These are phyloP conservation scores for Solanum okadae DNA, from an alignment of 257 asterid genomes.

Conservation along the genomic window DNA sequence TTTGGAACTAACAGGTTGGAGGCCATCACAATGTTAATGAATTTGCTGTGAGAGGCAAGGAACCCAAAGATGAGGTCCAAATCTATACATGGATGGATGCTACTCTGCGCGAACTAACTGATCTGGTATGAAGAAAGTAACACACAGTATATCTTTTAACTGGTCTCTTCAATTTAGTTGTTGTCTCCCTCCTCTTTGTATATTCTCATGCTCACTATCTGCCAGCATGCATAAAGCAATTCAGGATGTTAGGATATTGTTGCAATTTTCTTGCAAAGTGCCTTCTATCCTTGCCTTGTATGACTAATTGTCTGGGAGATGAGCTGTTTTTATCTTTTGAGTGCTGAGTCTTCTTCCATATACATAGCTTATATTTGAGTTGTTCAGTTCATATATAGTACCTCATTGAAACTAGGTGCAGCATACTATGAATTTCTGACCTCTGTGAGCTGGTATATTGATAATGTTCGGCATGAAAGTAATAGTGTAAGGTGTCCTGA, in stretches of 20 bases:
- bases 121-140: slow-evolving; percentile 53
- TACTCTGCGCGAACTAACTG: slow-evolving; percentile 91
- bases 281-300: neutral
- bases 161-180: neutral
- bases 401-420: neutral
- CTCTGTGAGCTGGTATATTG: neutral
- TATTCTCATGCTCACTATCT: neutral
- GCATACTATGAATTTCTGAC: neutral
- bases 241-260: neutral
- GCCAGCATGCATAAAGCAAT: neutral
- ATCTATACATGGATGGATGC: slow-evolving; percentile 99
- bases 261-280: neutral
- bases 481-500: neutral
- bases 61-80: slow-evolving; percentile 98
- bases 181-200: neutral
- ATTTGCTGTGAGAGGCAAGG: slow-evolving; percentile 96
- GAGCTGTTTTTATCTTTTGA: neutral
- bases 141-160: neutral
- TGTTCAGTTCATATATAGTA: neutral
- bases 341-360: neutral
- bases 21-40: slow-evolving; percentile 73
- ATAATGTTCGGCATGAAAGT: neutral
- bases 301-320: neutral
- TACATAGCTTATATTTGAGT: neutral
- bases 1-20: slow-evolving; percentile 47